A percentile compares a stretch with the other conserved stretches of the same genome.
phyloP scores from a whole-genome alignment of 2,329 filamentous ascomycete genomes.

The Nothopassalora personata region DNA sequence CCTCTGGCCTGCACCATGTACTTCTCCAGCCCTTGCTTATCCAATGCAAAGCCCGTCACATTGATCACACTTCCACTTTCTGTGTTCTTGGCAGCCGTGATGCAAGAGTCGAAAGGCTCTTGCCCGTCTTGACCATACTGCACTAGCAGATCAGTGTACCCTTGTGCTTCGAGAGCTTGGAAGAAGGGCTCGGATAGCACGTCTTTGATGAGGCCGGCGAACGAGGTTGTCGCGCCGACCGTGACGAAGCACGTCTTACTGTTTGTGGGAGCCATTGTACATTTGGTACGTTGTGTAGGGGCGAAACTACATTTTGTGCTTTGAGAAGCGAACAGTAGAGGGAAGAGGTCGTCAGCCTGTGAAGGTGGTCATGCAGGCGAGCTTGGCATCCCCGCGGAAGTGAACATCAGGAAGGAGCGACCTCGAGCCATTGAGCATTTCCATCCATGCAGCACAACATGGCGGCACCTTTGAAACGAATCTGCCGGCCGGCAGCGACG shows the following conservation, averaged over 20 bases:
- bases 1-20: constrained; percentile 54
- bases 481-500: constrained; percentile 24
- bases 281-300: neutral
- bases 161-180: constrained; percentile 49
- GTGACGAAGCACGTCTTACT: constrained; percentile 70
- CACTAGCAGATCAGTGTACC: constrained; percentile 67
- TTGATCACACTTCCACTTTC: constrained; percentile 33
- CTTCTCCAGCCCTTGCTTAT: constrained; percentile 51
- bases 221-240: constrained; percentile 84
- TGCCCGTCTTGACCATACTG: constrained; percentile 72
- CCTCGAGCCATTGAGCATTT: neutral
- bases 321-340: neutral
- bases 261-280: constrained; percentile 10
- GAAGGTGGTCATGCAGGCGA: neutral
- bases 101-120: constrained; percentile 44
- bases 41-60: constrained; percentile 63
- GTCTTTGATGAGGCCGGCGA: constrained; percentile 63
- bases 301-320: constrained; percentile 15
- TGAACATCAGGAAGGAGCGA: constrained; percentile 13
- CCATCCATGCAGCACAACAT: constrained; percentile 15
- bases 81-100: constrained; percentile 26
- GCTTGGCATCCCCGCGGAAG: neutral
- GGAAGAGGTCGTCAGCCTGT: neutral
- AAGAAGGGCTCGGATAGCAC: constrained; percentile 61
- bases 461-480: constrained; percentile 27